Evolutionary conservation across 2,329 filamentous ascomycete species (phyloP).

Genomic region (Pyrenophora tritici-repentis): DNA sequence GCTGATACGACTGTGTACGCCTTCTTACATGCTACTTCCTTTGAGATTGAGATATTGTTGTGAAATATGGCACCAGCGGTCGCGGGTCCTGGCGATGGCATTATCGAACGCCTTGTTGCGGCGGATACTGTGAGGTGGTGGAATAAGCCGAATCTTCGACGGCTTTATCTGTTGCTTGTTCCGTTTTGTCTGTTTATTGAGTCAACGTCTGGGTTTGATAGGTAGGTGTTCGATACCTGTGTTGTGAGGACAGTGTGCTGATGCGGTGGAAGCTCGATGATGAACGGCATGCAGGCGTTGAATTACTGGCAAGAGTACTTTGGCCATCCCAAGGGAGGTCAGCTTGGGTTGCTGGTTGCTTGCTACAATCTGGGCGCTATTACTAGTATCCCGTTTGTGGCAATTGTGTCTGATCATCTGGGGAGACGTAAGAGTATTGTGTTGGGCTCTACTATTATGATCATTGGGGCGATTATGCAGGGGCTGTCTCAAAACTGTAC

Average conservation of each 20-base stretch:
- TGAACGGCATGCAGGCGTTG: slow-evolving; percentile 43
- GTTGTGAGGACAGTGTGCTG: neutral
- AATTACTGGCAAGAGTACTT: slow-evolving; percentile 55
- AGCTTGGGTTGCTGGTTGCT: slow-evolving; percentile 62
- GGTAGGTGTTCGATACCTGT: slow-evolving; percentile 26
- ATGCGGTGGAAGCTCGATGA: slow-evolving; percentile 40
- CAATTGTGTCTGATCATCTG: slow-evolving; percentile 59
- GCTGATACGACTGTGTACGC: too few relatives aligned
- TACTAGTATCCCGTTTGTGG: slow-evolving; percentile 62
- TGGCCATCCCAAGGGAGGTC: slow-evolving; percentile 51
- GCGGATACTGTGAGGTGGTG: slow-evolving; percentile 58
- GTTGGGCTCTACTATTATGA: slow-evolving; percentile 60
- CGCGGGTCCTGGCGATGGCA: slow-evolving; percentile 25
- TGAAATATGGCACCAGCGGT: slow-evolving; percentile 29
- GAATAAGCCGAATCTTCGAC: slow-evolving; percentile 63
- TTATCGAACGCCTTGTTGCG: slow-evolving; percentile 39
- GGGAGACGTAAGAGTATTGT: slow-evolving; percentile 64
- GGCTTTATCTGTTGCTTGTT: slow-evolving; percentile 63
- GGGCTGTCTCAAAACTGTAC: slow-evolving; percentile 54
- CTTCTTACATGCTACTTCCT: too few relatives aligned
- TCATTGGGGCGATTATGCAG: slow-evolving; percentile 62
- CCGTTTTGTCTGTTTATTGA: slow-evolving; percentile 67
- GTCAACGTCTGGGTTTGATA: slow-evolving; percentile 65
- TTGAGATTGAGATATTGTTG: too few relatives aligned
- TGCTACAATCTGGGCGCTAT: slow-evolving; percentile 66